A percentile compares a stretch with the other conserved stretches of the same genome.
Evolutionary conservation across 2,329 filamentous ascomycete species (phyloP).

Genomic region (Aspergillus sclerotialis): DNA sequence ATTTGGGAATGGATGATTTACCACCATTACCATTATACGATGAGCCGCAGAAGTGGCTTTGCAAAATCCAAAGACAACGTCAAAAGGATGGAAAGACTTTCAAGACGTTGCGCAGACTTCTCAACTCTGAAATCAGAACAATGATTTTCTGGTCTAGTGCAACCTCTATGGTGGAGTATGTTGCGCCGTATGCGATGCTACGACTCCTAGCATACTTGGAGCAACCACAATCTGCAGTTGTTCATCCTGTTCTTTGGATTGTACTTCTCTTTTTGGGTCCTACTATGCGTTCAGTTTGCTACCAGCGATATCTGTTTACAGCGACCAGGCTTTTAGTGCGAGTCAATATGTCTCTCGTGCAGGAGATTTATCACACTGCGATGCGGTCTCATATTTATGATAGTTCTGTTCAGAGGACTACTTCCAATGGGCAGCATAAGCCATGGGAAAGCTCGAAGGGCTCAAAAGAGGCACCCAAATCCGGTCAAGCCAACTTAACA

Average conservation of each 20-base stretch:
- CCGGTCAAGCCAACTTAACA: constrained; percentile 46
- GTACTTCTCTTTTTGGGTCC: constrained; percentile 49
- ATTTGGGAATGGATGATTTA: constrained; percentile 26
- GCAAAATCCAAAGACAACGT: constrained; percentile 17
- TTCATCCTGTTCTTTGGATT: constrained; percentile 50
- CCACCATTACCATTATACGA: constrained; percentile 25
- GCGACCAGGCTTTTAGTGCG: constrained; percentile 52
- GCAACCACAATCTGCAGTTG: constrained; percentile 36
- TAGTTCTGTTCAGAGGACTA: constrained; percentile 15
- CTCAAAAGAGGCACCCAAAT: constrained; percentile 21
- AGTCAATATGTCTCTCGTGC: constrained; percentile 50
- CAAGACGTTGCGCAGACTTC: constrained; percentile 15
- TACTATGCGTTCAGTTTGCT: constrained; percentile 42
- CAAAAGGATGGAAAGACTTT: constrained; percentile 21
- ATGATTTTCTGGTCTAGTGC: constrained; percentile 21
- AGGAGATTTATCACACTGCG: constrained; percentile 52
- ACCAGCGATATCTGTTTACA: constrained; percentile 53
- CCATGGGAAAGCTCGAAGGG: constrained; percentile 2
- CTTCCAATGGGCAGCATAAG: constrained; percentile 5
- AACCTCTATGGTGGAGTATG: constrained; percentile 37
- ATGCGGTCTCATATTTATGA: constrained; percentile 52
- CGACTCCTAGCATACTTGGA: constrained; percentile 47
- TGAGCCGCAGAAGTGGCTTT: constrained; percentile 18
- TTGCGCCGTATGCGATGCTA: constrained; percentile 50
- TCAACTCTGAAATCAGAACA: constrained; percentile 17